phyloP scores from a whole-genome alignment of 352 stramenopile genomes.

The Globisporangium heterothallicum region DNA sequence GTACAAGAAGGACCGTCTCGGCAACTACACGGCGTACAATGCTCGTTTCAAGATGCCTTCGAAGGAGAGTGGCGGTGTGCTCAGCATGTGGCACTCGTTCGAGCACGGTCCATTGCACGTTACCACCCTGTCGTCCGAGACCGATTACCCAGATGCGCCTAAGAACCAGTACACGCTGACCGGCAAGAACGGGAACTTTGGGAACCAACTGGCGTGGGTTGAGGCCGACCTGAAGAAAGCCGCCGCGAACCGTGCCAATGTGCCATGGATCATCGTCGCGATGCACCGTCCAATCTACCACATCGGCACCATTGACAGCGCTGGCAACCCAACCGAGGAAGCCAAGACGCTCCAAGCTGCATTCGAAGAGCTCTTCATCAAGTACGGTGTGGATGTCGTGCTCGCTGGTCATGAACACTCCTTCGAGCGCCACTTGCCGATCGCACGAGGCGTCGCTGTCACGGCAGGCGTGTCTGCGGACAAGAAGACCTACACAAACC shows the following conservation, averaged over 20 bases:
- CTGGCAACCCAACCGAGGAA: constrained; percentile 17
- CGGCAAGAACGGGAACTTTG: constrained; percentile 36
- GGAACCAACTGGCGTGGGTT: constrained; percentile 47
- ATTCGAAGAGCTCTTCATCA: constrained; percentile 81
- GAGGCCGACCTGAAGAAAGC: constrained; percentile 43
- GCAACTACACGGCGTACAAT: constrained; percentile 86
- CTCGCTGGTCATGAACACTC: constrained; percentile 81
- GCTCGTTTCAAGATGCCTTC: constrained; percentile 83
- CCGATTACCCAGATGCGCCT: constrained; percentile 37
- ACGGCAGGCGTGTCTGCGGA: constrained; percentile 42
- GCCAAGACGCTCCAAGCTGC: constrained; percentile 36
- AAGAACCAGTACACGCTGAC: constrained; percentile 33
- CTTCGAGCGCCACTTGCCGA: constrained; percentile 74
- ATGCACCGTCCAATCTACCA: constrained; percentile 47
- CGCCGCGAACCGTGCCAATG: constrained; percentile 30
- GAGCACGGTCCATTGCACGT: constrained; percentile 80
- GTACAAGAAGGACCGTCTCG: constrained; percentile 43
- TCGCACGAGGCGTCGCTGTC: constrained; percentile 34
- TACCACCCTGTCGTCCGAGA: constrained; percentile 81
- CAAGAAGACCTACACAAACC: constrained; percentile 50
- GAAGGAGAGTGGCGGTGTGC: constrained; percentile 35
- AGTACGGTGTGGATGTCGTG: constrained; percentile 85
- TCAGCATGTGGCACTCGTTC: constrained; percentile 90
- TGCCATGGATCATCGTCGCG: constrained; percentile 48
- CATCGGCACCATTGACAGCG: constrained; percentile 12